phyloP scores from a whole-genome alignment of 495 filamentous ascomycete genomes.

The Recurvomyces mirabilis region DNA sequence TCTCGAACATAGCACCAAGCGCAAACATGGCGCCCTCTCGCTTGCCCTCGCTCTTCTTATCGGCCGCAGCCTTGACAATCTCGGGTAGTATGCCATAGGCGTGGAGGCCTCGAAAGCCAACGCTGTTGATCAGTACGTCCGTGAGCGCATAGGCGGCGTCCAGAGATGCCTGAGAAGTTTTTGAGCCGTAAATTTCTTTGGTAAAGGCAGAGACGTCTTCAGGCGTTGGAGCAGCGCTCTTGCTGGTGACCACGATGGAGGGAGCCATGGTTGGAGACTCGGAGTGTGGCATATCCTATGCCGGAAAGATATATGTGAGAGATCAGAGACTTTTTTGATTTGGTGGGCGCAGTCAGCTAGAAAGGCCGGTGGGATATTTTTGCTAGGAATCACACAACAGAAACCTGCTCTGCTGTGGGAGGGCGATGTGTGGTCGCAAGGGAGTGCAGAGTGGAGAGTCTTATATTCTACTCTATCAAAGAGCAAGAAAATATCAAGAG shows the following conservation, averaged over 20 bases:
- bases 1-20: constrained; percentile 84
- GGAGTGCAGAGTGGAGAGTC: too few species aligned
- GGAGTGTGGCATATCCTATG: constrained; percentile 56
- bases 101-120: constrained; percentile 63
- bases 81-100: constrained; percentile 60
- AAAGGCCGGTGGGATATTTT: too few species aligned
- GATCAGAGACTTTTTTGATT: too few species aligned
- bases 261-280: constrained; percentile 47
- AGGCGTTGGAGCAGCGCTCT: constrained; percentile 46
- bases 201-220: constrained; percentile 66
- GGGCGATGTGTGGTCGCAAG: too few species aligned
- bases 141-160: constrained; percentile 77
- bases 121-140: constrained; percentile 63
- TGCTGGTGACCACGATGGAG: constrained; percentile 46
- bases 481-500: too few species aligned
- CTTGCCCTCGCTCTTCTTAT: constrained; percentile 84
- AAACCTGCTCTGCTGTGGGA: too few species aligned
- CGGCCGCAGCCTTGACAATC: constrained; percentile 73
- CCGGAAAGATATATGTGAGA: too few species aligned
- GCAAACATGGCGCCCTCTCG: constrained; percentile 93
- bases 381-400: too few species aligned
- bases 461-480: too few species aligned
- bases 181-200: constrained; percentile 62
- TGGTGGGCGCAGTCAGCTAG: too few species aligned
- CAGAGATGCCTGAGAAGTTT: constrained; percentile 75